Evolutionary conservation across 495 filamentous ascomycete species (phyloP).

Genomic region (Apiosordaria backusii): DNA sequence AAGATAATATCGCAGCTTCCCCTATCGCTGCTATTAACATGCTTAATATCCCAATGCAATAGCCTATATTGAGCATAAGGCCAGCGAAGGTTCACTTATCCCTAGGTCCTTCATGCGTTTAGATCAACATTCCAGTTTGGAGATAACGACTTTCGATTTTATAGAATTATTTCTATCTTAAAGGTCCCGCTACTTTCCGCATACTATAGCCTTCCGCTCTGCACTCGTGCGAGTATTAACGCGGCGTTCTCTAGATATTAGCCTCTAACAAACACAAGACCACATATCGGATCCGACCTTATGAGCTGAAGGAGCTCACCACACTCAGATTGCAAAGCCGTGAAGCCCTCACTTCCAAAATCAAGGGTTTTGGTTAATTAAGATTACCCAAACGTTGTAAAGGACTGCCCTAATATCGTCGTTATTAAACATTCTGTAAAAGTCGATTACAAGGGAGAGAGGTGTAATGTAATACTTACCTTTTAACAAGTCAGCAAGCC

Average conservation of each 20-base stretch:
- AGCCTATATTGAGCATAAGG: constrained; percentile 19
- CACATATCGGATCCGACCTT: constrained; percentile 16
- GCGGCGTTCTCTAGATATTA: constrained; percentile 12
- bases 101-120: constrained; percentile 13
- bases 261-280: constrained; percentile 14
- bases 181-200: constrained; percentile 11
- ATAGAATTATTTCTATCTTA: constrained; percentile 2
- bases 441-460: no score
- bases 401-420: constrained; percentile 15
- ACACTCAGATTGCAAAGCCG: constrained; percentile 16
- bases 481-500: not conserved
- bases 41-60: constrained; percentile 1
- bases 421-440: no score
- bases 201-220: constrained; percentile 15
- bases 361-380: constrained; percentile 17
- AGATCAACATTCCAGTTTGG: constrained; percentile 15
- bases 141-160: not conserved
- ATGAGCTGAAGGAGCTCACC: constrained; percentile 19
- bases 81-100: constrained; percentile 21
- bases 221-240: constrained; percentile 17
- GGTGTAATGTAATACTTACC: not conserved
- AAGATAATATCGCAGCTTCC: constrained; percentile 17
- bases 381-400: constrained; percentile 13
- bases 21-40: not conserved
- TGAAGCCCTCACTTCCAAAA: constrained; percentile 19